Evolutionary conservation across 768 basidiomycete genomes (phyloP).

Genomic region (Chalciporus chontae): DNA sequence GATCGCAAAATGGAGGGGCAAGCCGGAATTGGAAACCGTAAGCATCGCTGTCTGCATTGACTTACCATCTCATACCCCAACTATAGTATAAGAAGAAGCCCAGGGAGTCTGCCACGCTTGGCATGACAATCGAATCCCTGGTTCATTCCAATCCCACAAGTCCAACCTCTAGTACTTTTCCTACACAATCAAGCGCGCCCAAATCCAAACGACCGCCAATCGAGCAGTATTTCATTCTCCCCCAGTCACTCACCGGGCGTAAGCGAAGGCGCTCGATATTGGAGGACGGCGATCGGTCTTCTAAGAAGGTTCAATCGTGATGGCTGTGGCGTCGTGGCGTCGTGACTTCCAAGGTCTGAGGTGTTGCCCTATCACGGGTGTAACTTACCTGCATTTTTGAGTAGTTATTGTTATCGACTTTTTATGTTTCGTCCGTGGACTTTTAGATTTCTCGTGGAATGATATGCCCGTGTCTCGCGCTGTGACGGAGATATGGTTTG

Average conservation of each 20-base stretch:
- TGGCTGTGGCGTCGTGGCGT: background rate
- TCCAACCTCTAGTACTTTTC: conserved; percentile 37
- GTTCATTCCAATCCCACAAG: conserved; percentile 70
- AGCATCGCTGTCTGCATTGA: conserved; percentile 6
- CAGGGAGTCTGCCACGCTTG: conserved; percentile 29
- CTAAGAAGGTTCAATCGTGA: conserved; percentile 20
- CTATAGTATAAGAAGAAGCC: conserved; percentile 57
- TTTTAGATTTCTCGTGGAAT: conserved; percentile 1
- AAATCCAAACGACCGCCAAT: conserved; percentile 33
- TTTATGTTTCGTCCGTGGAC: conserved; percentile 4
- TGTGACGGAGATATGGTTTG: too few species aligned
- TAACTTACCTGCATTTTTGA: conserved; percentile 10
- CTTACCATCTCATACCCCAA: conserved; percentile 26
- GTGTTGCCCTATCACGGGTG: conserved; percentile 13
- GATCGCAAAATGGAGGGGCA: conserved; percentile 77
- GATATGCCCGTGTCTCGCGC: too few species aligned
- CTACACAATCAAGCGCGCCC: conserved; percentile 12
- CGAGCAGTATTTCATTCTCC: conserved; percentile 36
- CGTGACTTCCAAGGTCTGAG: background rate
- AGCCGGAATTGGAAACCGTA: conserved; percentile 80
- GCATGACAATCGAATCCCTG: conserved; percentile 61
- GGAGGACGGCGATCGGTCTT: conserved; percentile 23
- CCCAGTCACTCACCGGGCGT: conserved; percentile 14
- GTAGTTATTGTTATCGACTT: conserved; percentile 28
- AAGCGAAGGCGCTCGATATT: conserved; percentile 27